A percentile compares a stretch with the other conserved stretches of the same genome.
These are phyloP conservation scores for Naganishia antarctica DNA, from an alignment of 768 basidiomycete genomes.

Conservation along the genomic window DNA sequence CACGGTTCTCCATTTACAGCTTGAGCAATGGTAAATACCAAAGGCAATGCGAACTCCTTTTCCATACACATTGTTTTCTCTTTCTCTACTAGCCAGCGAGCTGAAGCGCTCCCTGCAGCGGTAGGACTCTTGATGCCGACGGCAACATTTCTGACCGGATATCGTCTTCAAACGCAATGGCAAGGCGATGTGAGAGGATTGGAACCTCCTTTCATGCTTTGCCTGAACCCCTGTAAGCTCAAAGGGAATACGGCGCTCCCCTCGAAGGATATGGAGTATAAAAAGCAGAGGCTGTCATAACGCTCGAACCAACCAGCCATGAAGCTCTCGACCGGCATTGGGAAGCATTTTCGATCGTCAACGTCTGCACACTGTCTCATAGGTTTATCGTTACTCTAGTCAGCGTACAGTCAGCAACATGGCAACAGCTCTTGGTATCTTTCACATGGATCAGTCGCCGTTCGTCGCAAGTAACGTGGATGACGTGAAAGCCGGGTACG, in stretches of 20 bases:
- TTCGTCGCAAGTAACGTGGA: constrained; percentile 14
- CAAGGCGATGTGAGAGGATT: neutral
- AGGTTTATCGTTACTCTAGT: neutral
- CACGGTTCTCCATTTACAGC: too few relatives aligned
- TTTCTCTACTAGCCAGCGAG: too few relatives aligned
- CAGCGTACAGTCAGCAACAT: neutral
- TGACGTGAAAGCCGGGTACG: neutral
- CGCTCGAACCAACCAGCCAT: too few relatives aligned
- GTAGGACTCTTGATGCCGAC: too few relatives aligned
- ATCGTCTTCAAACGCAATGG: too few relatives aligned
- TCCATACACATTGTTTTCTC: too few relatives aligned
- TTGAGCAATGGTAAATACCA: too few relatives aligned
- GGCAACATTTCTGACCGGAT: too few relatives aligned
- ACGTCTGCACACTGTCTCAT: neutral
- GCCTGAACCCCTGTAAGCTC: neutral
- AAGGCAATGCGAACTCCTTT: too few relatives aligned
- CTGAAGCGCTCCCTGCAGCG: too few relatives aligned
- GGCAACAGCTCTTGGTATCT: neutral
- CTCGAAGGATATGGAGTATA: neutral
- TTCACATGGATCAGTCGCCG: neutral
- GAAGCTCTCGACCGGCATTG: too few relatives aligned
- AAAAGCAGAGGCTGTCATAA: too few relatives aligned
- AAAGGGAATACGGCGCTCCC: neutral
- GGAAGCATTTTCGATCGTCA: neutral
- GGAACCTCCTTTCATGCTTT: neutral